A percentile compares a stretch with the other conserved stretches of the same genome.
Conservation (phyloP, 176 grass and related monocot genomes). For the Oryza officinalis region DNA sequence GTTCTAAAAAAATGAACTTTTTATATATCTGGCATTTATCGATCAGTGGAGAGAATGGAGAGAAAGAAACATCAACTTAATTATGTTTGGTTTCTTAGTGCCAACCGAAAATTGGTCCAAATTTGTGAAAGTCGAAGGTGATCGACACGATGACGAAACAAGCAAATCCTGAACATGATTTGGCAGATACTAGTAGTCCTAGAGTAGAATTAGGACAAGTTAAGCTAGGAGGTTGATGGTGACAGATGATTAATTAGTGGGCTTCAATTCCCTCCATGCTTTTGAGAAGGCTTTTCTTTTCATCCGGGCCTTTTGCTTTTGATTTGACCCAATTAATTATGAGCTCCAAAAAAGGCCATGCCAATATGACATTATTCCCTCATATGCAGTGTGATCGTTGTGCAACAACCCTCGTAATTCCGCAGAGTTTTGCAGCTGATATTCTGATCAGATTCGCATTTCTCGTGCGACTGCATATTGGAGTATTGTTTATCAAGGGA, state of each 20-base stretch:
- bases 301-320: conserved; percentile 1
- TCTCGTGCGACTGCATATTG: too few species aligned
- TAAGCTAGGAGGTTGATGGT: not conserved
- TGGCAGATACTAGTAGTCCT: not conserved
- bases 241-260: conserved; percentile 18
- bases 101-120: not conserved
- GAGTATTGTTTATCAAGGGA: too few species aligned
- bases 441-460: too few species aligned
- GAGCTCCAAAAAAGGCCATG: conserved; percentile 8
- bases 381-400: not conserved
- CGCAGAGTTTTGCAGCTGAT: not conserved
- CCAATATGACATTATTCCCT: not conserved
- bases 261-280: not conserved
- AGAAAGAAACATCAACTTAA: not conserved
- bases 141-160: not conserved
- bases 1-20: not conserved
- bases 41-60: not conserved
- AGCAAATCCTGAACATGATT: not conserved
- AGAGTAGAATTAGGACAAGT: not conserved
- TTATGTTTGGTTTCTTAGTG: not conserved
- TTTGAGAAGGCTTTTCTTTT: not conserved
- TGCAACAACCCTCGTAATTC: not conserved
- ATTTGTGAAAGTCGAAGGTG: not conserved
- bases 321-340: conserved; percentile 11
- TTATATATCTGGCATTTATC: not conserved